Evolutionary conservation across 2,329 filamentous ascomycete species (phyloP), one percentile per base, ranked within the genome.

Genomic region (Diaporthe citri): DNA sequence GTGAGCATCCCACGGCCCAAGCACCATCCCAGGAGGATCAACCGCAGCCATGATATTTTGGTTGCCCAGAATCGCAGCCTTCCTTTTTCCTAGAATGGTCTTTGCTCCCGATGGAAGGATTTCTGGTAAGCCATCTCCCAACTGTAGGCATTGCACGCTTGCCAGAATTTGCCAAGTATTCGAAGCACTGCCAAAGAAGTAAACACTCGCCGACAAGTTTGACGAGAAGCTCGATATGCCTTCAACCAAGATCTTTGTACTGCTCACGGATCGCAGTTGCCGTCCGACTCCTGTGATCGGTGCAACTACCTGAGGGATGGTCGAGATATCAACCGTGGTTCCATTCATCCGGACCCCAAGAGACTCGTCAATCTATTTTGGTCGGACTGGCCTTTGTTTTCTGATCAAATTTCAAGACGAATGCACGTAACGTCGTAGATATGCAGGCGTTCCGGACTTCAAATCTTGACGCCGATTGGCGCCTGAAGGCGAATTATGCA

Each of bases 391-490:
- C 15, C 22, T 34, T 17, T 69, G 8, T 36, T n/a, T 41, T 52
- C 41, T 41, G 25, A 55, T 55, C 22, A 25, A 25, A 28, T 55
- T 55, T 20, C n/a, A 17, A 28, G 46, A 52, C 22, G 25, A 8
- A 69, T 55, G n/a, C 7, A 46, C n/a, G 64, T 55, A 41, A 69
- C 64, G 8, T 69, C 22, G 64, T 41, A 25, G 22, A 52, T n/a
- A 55, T 28, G 64, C 34, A 28, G 28, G 46, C 34, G 36, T 55
- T 4, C 22, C 64, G 64, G 64, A 20, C 4, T 28, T 28, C 64
- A 69, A n/a, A 69, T 55, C n/a, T 69, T 69, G 48, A 31, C 22
- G 55, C 64, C 64, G 64, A 69, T 52, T 39, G n/a, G 64, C 34
- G 46, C 48, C 34, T 41, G 64, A 41, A 41, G 48, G 64, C 64